phyloP scores from a whole-genome alignment of 75 land plant genomes.

The Cryptomeria japonica region DNA sequence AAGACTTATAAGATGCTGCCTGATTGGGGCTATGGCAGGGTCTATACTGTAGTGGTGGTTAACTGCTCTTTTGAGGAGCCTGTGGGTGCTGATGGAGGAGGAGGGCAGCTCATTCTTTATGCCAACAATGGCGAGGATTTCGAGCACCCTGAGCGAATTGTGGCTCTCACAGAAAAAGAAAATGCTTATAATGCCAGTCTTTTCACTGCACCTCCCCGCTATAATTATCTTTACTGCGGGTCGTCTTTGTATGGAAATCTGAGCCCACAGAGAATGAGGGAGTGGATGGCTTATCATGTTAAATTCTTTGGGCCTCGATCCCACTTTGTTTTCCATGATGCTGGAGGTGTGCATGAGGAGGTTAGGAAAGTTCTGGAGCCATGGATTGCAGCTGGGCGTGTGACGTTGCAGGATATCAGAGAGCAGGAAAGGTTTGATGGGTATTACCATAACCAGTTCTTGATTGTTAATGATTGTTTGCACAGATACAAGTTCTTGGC shows the following conservation, averaged over 20 bases:
- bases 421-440: slow-evolving; percentile 78
- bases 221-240: slow-evolving; percentile 75
- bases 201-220: slow-evolving; percentile 10
- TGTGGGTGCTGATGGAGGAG: slow-evolving; percentile 31
- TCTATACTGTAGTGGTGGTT: slow-evolving; percentile 40
- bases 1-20: slow-evolving; percentile 25
- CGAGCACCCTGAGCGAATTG: slow-evolving; percentile 5
- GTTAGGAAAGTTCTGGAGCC: slow-evolving; percentile 66
- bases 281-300: slow-evolving; percentile 92
- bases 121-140: slow-evolving; percentile 17
- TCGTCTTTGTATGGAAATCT: slow-evolving; percentile 78
- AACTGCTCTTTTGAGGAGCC: slow-evolving; percentile 34
- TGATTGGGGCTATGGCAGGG: slow-evolving; percentile 34
- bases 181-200: slow-evolving; percentile 1
- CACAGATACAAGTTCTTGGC: slow-evolving; percentile 66
- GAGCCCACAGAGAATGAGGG: slow-evolving; percentile 61
- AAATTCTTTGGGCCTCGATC: slow-evolving; percentile 66
- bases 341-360: slow-evolving; percentile 64
- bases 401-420: slow-evolving; percentile 75
- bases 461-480: slow-evolving; percentile 89
- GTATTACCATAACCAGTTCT: slow-evolving; percentile 88
- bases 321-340: slow-evolving; percentile 88
- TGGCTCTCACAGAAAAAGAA: slow-evolving; percentile 28
- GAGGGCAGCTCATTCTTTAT: slow-evolving; percentile 33
- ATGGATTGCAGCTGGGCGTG: slow-evolving; percentile 66